phyloP scores from a whole-genome alignment of 441 rosid genomes.

The Populus trichocarpa region DNA sequence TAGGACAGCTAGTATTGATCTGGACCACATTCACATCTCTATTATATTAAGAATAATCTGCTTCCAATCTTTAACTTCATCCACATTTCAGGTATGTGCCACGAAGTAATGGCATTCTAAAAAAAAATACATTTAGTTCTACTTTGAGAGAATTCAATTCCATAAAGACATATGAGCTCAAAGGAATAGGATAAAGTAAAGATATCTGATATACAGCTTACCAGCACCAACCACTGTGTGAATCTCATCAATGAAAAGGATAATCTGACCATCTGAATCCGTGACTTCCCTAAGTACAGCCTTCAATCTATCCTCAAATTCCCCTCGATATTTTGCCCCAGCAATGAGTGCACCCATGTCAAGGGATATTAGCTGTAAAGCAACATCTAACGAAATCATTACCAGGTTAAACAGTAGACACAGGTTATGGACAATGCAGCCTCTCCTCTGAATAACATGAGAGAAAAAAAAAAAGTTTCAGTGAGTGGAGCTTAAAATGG shows the following conservation, averaged over 20 bases:
- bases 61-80: neutral
- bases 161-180: neutral
- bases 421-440: neutral
- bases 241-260: slow-evolving; percentile 93
- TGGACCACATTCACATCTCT: neutral
- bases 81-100: neutral
- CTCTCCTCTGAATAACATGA: neutral
- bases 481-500: neutral
- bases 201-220: slow-evolving; percentile 20
- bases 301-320: slow-evolving; percentile 94
- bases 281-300: slow-evolving; percentile 95
- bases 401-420: neutral
- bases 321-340: slow-evolving; percentile 96
- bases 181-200: neutral
- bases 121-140: neutral
- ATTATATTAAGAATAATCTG: neutral
- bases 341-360: slow-evolving; percentile 98
- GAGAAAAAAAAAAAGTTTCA: neutral
- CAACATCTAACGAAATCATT: neutral
- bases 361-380: slow-evolving; percentile 76
- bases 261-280: slow-evolving; percentile 84
- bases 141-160: neutral
- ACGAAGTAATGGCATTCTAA: neutral
- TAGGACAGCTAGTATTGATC: neutral
- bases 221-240: slow-evolving; percentile 99